phyloP scores from a whole-genome alignment of 176 grass and related monocot genomes.

The Zea luxurians region DNA sequence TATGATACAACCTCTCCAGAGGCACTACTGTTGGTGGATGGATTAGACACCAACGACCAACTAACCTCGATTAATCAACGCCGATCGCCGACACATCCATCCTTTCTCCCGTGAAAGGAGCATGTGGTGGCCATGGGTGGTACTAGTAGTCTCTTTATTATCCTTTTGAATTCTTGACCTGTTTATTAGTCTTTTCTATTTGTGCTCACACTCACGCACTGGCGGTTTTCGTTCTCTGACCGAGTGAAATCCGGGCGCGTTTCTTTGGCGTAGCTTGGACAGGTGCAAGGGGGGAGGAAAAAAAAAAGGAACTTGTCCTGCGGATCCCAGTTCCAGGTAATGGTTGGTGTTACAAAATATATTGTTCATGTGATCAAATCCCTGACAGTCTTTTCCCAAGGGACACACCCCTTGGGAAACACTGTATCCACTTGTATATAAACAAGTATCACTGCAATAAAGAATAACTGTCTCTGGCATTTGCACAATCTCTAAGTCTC shows the following conservation, averaged over 20 bases:
- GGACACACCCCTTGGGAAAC: too few relatives aligned
- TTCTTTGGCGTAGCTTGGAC: background rate
- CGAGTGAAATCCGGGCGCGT: background rate
- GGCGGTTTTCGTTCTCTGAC: background rate
- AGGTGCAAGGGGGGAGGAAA: background rate
- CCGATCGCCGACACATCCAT: background rate
- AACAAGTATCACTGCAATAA: too few relatives aligned
- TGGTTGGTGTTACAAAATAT: too few relatives aligned
- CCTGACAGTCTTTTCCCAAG: too few relatives aligned
- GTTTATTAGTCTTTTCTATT: background rate
- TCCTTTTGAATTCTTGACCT: background rate
- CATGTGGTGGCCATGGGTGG: too few relatives aligned
- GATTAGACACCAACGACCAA: background rate
- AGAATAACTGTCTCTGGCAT: too few relatives aligned
- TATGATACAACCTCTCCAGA: too few relatives aligned
- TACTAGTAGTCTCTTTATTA: background rate
- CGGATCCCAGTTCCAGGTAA: conserved; percentile 20
- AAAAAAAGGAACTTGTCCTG: background rate
- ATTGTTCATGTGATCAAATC: too few relatives aligned
- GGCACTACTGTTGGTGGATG: background rate
- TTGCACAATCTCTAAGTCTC: too few relatives aligned
- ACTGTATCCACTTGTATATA: too few relatives aligned
- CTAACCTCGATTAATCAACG: background rate
- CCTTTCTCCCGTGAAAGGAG: background rate
- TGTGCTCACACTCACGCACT: background rate